Base-by-base conservation (phyloP, 2,329 filamentous ascomycete species). In the Emergomyces africanus region DNA sequence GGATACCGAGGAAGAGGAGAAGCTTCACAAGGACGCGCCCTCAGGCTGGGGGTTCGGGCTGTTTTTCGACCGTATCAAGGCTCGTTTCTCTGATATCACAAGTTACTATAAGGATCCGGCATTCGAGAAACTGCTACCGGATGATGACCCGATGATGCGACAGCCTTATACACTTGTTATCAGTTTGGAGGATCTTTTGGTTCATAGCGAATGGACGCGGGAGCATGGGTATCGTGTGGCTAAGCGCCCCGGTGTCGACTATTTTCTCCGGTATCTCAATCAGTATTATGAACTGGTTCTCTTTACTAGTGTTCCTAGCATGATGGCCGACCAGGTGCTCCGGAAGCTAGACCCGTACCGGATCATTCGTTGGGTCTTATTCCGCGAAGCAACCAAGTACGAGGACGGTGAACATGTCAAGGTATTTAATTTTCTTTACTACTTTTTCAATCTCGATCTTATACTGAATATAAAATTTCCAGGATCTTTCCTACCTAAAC, bases 211-310 rank as follows among this genome's bases (percentile, higher is more conserved):
- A 71, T 99, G 94, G 94, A 83, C 85, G 28, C 84, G 92, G 60
- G 89, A 97, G 71, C 88, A 96, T 70, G 94, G 94, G 61, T 99
- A 94, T 90, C 85, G 92, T 65, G 82, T 95, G 62, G 94, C 94
- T 33, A 99, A 99, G 78, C 84, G 94, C 55, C 94, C 94, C 41
- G 94, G 94, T 51, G 83, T 95, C 62, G 94, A 99, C 76, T 99
- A 99, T 78, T 99, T 99, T 78, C 78, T 99, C 64, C 89, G 89
- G 69, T 99, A 99, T 73, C 82, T 99, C 54, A 92, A 89, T 75
- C 91, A 96, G 74, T 97, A 99, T 80, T 99, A 96, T 71, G 94
- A 99, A 74, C 80, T 99, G 58, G 94, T 97, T 57, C 84, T 99
- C 64, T 99, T 97, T 77, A 99, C 94, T 37, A 89, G 83, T 44